Percentiles rank a stretch among this genome's conserved stretches.
Conservation (phyloP, 106 monocot genomes). For the Dendrobium catenatum region DNA sequence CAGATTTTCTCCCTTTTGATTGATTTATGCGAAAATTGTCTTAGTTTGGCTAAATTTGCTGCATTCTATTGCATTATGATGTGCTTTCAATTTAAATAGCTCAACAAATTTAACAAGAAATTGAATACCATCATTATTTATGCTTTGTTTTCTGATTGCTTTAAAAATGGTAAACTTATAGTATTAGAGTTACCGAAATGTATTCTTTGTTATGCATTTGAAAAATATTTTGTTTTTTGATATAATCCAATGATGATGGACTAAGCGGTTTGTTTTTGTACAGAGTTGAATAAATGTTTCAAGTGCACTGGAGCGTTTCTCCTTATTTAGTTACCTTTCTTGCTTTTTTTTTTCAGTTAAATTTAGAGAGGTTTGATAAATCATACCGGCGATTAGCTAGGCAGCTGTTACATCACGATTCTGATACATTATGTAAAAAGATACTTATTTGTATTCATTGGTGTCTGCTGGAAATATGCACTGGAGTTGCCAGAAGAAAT, state of each 20-base stretch:
- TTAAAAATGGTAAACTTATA: not conserved
- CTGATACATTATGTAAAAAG: slow-evolving; percentile 36
- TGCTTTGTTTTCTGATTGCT: not conserved
- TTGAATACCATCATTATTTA: not conserved
- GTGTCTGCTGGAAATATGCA: slow-evolving; percentile 45
- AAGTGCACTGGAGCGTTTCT: not conserved
- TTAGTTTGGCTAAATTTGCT: no score
- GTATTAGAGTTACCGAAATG: not conserved
- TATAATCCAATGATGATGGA: not conserved
- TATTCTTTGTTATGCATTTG: not conserved
- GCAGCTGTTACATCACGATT: slow-evolving; percentile 28
- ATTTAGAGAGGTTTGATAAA: slow-evolving; percentile 42
- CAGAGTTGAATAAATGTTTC: not conserved
- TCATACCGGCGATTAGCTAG: slow-evolving; percentile 29
- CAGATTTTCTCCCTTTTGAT: not conserved
- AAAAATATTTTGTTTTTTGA: not conserved
- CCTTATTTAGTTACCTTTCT: slow-evolving; percentile 2
- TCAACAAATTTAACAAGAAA: not conserved
- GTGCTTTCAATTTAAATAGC: not conserved
- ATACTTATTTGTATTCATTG: slow-evolving; percentile 57
- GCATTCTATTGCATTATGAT: not conserved
- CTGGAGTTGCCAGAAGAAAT: slow-evolving; percentile 5
- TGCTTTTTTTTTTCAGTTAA: slow-evolving; percentile 36
- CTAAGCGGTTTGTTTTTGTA: not conserved
- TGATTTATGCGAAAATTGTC: no score